Conservation (phyloP, 2,329 filamentous ascomycete species). For the Aspergillus sp. region DNA sequence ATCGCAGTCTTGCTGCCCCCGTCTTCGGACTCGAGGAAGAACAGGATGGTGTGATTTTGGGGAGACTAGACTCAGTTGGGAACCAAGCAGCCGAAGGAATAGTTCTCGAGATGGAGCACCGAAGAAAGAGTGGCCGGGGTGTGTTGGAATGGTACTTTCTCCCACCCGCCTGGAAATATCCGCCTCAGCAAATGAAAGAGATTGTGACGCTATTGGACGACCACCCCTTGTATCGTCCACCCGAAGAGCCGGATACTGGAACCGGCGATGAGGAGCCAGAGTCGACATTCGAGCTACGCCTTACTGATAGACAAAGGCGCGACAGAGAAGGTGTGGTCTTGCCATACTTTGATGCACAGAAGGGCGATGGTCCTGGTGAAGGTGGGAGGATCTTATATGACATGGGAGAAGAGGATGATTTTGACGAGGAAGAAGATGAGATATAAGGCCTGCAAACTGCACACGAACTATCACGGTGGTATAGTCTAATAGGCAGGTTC, state of each 20-base stretch:
- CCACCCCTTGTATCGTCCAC: conserved; percentile 62
- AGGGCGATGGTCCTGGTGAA: conserved; percentile 64
- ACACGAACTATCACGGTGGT: too few species aligned
- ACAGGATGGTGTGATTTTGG: conserved; percentile 72
- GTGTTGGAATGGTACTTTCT: conserved; percentile 66
- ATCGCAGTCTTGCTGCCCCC: conserved; percentile 70
- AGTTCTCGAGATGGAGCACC: conserved; percentile 80
- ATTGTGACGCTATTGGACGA: conserved; percentile 65
- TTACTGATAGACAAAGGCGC: conserved; percentile 85
- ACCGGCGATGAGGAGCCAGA: conserved; percentile 54
- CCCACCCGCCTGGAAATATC: conserved; percentile 42
- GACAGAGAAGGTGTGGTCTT: conserved; percentile 86
- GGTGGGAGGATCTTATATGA: conserved; percentile 94
- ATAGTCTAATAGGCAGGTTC: too few species aligned
- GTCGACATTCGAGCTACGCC: conserved; percentile 77
- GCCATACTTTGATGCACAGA: conserved; percentile 96
- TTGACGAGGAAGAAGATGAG: conserved; percentile 94
- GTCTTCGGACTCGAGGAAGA: conserved; percentile 74
- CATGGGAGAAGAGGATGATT: conserved; percentile 94
- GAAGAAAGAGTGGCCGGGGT: conserved; percentile 74
- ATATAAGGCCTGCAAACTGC: conserved; percentile 47
- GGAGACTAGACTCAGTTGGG: conserved; percentile 44
- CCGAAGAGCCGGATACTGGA: conserved; percentile 35
- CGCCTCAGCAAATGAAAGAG: conserved; percentile 45
- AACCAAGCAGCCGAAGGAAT: conserved; percentile 51